Evolutionary conservation across 495 filamentous ascomycete genomes (phyloP).

Genomic region (Astrothelium subdiscretum): DNA sequence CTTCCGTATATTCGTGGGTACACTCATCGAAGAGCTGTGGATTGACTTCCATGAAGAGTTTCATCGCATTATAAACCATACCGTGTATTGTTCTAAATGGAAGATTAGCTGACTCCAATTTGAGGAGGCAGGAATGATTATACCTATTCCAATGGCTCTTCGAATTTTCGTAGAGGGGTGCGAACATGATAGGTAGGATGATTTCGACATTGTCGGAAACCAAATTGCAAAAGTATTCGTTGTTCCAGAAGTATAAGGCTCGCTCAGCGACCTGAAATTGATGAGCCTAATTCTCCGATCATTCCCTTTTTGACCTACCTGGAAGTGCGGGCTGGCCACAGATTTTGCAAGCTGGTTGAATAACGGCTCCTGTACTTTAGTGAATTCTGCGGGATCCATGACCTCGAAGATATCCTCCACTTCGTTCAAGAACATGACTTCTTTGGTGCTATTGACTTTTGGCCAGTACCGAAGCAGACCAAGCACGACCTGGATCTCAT

Average conservation of each 20-base stretch:
- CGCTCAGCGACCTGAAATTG: constrained; percentile 72
- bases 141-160: constrained; percentile 99
- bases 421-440: constrained; percentile 99
- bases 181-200: constrained; percentile 98
- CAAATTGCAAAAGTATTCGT: constrained; percentile 99
- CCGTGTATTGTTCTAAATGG: constrained; percentile 81
- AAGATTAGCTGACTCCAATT: constrained; percentile 3
- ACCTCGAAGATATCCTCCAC: constrained; percentile 99
- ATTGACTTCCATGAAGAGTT: constrained; percentile 99
- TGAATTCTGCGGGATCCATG: constrained; percentile 98
- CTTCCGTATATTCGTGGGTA: constrained; percentile 94
- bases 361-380: constrained; percentile 93
- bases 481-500: constrained; percentile 61
- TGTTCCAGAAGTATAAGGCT: constrained; percentile 99
- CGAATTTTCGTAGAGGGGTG: constrained; percentile 95
- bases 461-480: constrained; percentile 96
- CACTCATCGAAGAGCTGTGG: constrained; percentile 97
- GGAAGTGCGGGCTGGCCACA: constrained; percentile 96
- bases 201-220: constrained; percentile 98
- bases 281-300: constrained; percentile 1
- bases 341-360: constrained; percentile 97
- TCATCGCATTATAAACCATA: constrained; percentile 99
- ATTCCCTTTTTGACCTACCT: constrained; percentile 39
- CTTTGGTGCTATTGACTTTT: constrained; percentile 98
- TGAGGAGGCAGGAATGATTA: background rate